These are phyloP conservation scores for Trichoderma brevicompactum DNA, from an alignment of 2,329 filamentous ascomycete species.

Conservation along the genomic window DNA sequence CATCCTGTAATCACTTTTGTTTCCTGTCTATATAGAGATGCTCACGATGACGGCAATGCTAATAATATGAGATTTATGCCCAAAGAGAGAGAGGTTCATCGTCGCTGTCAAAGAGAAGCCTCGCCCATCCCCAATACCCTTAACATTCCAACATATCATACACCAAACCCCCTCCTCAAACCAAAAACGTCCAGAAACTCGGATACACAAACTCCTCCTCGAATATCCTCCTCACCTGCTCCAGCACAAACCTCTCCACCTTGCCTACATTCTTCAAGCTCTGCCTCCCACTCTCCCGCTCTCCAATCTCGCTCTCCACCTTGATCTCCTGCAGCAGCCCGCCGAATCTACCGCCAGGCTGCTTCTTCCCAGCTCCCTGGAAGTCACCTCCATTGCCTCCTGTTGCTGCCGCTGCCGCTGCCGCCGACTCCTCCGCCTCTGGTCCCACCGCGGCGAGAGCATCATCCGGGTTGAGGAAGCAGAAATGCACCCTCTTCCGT, in stretches of 20 bases:
- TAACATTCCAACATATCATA: background rate
- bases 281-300: conserved; percentile 88
- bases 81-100: no score
- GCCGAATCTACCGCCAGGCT: conserved; percentile 54
- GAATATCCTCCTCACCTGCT: conserved; percentile 95
- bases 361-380: conserved; percentile 36
- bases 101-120: no score
- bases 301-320: conserved; percentile 96
- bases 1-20: background rate
- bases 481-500: conserved; percentile 86
- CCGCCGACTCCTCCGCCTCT: conserved; percentile 41
- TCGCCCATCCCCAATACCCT: conserved; percentile 1
- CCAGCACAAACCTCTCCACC: conserved; percentile 95
- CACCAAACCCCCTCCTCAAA: conserved; percentile 52
- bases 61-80: background rate
- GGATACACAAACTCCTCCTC: conserved; percentile 99
- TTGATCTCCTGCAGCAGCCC: conserved; percentile 88
- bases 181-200: conserved; percentile 96
- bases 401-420: background rate
- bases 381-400: background rate
- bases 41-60: background rate
- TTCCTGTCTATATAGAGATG: conserved; percentile 1
- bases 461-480: conserved; percentile 91
- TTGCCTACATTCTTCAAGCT: conserved; percentile 98
- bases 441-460: conserved; percentile 71